Conservation (phyloP, 371 early-diverging fungal species). For the Catenaria anguillulae region DNA sequence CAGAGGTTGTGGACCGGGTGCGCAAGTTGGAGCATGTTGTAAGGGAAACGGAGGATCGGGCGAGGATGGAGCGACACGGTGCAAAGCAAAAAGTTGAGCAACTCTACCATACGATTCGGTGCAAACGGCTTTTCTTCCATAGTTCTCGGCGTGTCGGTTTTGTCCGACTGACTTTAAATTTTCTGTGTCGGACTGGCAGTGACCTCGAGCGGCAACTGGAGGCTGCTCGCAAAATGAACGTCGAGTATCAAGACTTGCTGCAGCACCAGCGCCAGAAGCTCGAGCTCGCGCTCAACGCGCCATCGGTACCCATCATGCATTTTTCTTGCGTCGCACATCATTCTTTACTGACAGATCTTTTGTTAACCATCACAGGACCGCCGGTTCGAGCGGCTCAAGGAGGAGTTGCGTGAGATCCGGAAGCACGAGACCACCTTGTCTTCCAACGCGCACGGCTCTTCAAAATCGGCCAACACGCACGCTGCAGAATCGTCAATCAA, state of each 20-base stretch:
- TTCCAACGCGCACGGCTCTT: no score
- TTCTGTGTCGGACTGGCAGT: no score
- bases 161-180: not conserved
- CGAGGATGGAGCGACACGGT: not conserved
- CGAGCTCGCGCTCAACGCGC: not conserved
- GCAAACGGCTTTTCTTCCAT: not conserved
- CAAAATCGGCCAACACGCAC: no score
- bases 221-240: not conserved
- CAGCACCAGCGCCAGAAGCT: not conserved
- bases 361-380: no score
- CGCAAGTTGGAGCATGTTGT: not conserved
- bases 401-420: no score
- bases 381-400: no score
- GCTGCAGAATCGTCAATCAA: no score
- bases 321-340: no score
- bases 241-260: constrained; percentile 1
- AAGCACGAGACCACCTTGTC: no score
- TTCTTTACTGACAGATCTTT: no score
- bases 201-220: constrained; percentile 5
- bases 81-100: not conserved
- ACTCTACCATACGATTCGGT: not conserved
- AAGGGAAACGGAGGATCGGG: not conserved
- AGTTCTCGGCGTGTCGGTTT: not conserved
- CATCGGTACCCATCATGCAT: no score
- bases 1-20: not conserved